Conservation (phyloP, 192 early-diverging fungal species). For the Backusella parvicylindrica region DNA sequence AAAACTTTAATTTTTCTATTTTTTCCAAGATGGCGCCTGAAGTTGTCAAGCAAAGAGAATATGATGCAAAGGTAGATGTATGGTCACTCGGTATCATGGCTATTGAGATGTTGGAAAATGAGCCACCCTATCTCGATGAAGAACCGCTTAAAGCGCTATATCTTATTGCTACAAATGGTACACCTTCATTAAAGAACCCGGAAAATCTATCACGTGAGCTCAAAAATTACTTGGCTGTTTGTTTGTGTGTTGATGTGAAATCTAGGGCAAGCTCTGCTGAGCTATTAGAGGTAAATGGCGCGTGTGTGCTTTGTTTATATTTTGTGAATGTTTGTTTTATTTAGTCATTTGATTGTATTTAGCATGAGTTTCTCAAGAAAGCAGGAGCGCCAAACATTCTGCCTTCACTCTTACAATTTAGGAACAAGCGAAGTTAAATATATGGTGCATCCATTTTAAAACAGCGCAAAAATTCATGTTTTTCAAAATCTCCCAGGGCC, state of each 20-base stretch:
- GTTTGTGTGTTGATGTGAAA: constrained; percentile 66
- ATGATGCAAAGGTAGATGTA: constrained; percentile 91
- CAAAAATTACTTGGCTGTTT: constrained; percentile 53
- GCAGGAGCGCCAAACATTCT: constrained; percentile 43
- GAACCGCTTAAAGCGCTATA: constrained; percentile 88
- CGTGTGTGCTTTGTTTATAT: too few relatives aligned
- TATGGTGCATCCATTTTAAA: too few relatives aligned
- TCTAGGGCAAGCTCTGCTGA: constrained; percentile 77
- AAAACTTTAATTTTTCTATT: not conserved
- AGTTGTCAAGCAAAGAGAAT: constrained; percentile 91
- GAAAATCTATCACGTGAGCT: constrained; percentile 47
- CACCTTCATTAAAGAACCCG: constrained; percentile 80
- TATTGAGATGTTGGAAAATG: constrained; percentile 96
- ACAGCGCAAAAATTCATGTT: too few relatives aligned
- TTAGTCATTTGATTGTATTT: not conserved
- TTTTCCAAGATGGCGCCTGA: constrained; percentile 83
- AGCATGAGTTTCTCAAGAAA: constrained; percentile 73
- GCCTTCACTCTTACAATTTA: constrained; percentile 19
- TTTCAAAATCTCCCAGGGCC: too few relatives aligned
- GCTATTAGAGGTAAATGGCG: constrained; percentile 58
- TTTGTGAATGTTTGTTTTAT: not conserved
- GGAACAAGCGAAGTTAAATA: not conserved
- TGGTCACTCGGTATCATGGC: constrained; percentile 98
- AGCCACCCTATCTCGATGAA: constrained; percentile 95
- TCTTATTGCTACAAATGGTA: constrained; percentile 94